A percentile compares a stretch with the other conserved stretches of the same genome.
Evolutionary conservation across 805 yeast genomes (phyloP).

Genomic region (Wickerhamomyces silvicola): DNA sequence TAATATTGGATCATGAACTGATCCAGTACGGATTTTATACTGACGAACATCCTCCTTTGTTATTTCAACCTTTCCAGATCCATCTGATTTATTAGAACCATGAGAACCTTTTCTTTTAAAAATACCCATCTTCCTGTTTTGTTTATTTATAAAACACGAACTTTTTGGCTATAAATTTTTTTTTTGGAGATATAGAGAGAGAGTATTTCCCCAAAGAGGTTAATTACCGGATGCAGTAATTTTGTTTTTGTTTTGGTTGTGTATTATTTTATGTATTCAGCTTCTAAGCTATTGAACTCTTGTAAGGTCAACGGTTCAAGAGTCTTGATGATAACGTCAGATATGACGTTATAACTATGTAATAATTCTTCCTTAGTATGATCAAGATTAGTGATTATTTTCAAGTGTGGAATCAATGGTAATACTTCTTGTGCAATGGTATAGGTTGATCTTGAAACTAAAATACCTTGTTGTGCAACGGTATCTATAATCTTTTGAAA

Average conservation of each 20-base stretch:
- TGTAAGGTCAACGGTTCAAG: conserved; percentile 10
- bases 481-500: conserved; percentile 62
- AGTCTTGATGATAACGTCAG: conserved; percentile 20
- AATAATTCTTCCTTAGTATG: conserved; percentile 39
- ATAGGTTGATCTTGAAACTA: conserved; percentile 58
- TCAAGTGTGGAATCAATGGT: conserved; percentile 59
- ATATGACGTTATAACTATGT: conserved; percentile 34
- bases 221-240: too few relatives aligned
- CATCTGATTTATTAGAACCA: conserved; percentile 23
- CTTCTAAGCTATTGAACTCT: conserved; percentile 2
- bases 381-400: conserved; percentile 42
- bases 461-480: conserved; percentile 44
- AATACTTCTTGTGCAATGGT: conserved; percentile 68
- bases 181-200: too few relatives aligned
- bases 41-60: conserved; percentile 46
- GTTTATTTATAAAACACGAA: background rate
- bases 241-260: too few relatives aligned
- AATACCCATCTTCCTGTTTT: conserved; percentile 34
- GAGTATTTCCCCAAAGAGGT: too few relatives aligned
- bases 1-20: conserved; percentile 84
- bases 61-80: conserved; percentile 31
- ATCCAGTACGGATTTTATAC: conserved; percentile 58
- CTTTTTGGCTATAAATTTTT: too few relatives aligned
- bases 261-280: too few relatives aligned
- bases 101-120: conserved; percentile 32